Percentiles rank a stretch among this genome's conserved stretches.
These are phyloP conservation scores for Jackrogersella multiformis DNA, from an alignment of 495 filamentous ascomycete species.

Conservation along the genomic window DNA sequence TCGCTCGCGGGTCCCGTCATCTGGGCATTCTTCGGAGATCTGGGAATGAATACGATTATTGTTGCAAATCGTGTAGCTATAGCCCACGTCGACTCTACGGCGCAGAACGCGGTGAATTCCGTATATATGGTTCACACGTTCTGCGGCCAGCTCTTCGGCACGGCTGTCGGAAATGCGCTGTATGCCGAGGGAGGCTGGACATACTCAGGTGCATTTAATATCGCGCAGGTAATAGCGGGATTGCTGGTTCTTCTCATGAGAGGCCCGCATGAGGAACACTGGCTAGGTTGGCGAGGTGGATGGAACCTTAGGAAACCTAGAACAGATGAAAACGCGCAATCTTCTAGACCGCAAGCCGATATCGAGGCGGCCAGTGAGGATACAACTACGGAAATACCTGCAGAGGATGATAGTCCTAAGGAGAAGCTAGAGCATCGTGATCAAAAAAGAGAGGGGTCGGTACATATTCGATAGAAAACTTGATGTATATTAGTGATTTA, in stretches of 20 bases:
- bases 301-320: conserved; percentile 47
- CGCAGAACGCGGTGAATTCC: conserved; percentile 75
- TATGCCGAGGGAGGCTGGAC: conserved; percentile 75
- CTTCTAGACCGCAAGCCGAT: conserved; percentile 8
- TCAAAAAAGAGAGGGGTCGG: not conserved
- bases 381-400: conserved; percentile 2
- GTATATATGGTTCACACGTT: conserved; percentile 78
- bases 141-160: conserved; percentile 76
- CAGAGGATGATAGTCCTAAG: conserved; percentile 16
- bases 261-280: conserved; percentile 69
- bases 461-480: no score
- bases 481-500: no score
- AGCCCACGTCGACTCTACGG: conserved; percentile 72
- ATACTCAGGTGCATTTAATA: conserved; percentile 65
- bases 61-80: conserved; percentile 74
- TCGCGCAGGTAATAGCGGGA: conserved; percentile 67
- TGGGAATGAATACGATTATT: conserved; percentile 73
- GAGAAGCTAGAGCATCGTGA: conserved; percentile 1
- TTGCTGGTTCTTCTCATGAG: conserved; percentile 60
- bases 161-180: conserved; percentile 70
- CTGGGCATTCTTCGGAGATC: conserved; percentile 72
- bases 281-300: conserved; percentile 75
- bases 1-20: conserved; percentile 73
- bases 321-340: conserved; percentile 41
- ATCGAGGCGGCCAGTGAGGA: conserved; percentile 16